Evolutionary conservation across 345 rosid genomes (phyloP).

Genomic region (Aquilaria yunnanensis): DNA sequence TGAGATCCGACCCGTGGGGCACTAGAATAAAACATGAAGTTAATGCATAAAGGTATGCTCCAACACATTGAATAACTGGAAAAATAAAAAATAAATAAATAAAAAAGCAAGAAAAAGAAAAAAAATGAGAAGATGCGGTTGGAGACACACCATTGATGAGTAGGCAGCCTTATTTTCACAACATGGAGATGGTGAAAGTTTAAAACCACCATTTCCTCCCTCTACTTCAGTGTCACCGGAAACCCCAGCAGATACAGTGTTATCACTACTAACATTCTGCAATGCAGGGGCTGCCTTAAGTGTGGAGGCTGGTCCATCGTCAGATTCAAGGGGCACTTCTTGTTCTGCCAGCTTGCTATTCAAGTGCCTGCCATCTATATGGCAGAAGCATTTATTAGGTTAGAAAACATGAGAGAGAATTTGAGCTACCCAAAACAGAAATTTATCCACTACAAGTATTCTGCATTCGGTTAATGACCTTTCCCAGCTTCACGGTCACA

Average conservation of each 20-base stretch:
- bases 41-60: too few species aligned
- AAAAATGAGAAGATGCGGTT: not conserved
- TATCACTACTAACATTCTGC: conserved; percentile 48
- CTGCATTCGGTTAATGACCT: conserved; percentile 31
- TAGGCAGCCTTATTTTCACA: conserved; percentile 59
- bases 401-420: too few species aligned
- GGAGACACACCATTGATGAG: conserved; percentile 66
- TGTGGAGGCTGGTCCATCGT: conserved; percentile 42
- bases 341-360: conserved; percentile 17
- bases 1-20: conserved; percentile 97
- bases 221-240: conserved; percentile 46
- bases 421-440: too few species aligned
- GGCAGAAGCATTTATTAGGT: not conserved
- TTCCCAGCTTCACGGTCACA: conserved; percentile 43
- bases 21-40: conserved; percentile 24
- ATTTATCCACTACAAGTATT: not conserved
- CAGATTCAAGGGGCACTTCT: conserved; percentile 52
- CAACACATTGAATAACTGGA: too few species aligned
- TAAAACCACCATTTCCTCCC: conserved; percentile 50
- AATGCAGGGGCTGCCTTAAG: conserved; percentile 39
- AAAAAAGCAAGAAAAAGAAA: too few species aligned
- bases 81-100: too few species aligned
- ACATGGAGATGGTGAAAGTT: conserved; percentile 47
- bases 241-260: conserved; percentile 18
- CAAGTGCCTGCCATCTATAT: conserved; percentile 35